phyloP scores from a whole-genome alignment of 2,329 filamentous ascomycete species.

The Paraphoma sp. region DNA sequence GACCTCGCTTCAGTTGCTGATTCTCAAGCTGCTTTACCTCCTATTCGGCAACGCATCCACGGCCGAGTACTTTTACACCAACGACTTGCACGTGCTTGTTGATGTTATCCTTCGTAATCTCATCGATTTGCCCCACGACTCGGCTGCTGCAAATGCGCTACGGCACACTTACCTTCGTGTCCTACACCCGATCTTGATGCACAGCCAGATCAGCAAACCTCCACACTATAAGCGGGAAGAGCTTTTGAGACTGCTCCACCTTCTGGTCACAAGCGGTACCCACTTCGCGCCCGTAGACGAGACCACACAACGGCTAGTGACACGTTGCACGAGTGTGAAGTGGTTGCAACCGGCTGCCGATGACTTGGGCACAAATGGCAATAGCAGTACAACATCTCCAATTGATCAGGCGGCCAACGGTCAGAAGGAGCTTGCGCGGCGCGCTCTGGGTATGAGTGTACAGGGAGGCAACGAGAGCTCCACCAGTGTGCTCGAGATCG shows the following conservation, averaged over 20 bases:
- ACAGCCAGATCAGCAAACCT: constrained; percentile 86
- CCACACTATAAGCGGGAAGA: constrained; percentile 93
- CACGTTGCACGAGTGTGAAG: constrained; percentile 74
- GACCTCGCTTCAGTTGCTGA: constrained; percentile 92
- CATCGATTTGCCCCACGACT: constrained; percentile 91
- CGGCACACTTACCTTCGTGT: constrained; percentile 95
- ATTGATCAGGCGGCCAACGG: constrained; percentile 32
- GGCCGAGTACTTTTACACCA: constrained; percentile 98
- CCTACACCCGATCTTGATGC: constrained; percentile 84
- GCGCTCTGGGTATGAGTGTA: constrained; percentile 49
- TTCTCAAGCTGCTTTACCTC: constrained; percentile 92
- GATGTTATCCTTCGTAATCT: constrained; percentile 97
- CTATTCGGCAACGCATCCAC: constrained; percentile 91
- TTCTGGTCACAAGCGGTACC: constrained; percentile 69
- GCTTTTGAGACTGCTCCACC: constrained; percentile 74
- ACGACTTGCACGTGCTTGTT: constrained; percentile 90
- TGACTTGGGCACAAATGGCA: constrained; percentile 17
- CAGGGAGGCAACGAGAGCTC: constrained; percentile 44
- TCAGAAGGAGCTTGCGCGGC: constrained; percentile 46
- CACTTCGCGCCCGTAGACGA: constrained; percentile 84
- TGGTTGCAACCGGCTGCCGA: constrained; percentile 62
- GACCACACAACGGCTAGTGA: constrained; percentile 78
- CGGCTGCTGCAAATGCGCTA: constrained; percentile 58
- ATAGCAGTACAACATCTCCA: constrained; percentile 29
- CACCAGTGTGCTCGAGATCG: constrained; percentile 49